A percentile compares a stretch with the other conserved stretches of the same genome.
These are phyloP conservation scores for Termitomyces sp. DNA, from an alignment of 768 basidiomycete species.

Conservation along the genomic window DNA sequence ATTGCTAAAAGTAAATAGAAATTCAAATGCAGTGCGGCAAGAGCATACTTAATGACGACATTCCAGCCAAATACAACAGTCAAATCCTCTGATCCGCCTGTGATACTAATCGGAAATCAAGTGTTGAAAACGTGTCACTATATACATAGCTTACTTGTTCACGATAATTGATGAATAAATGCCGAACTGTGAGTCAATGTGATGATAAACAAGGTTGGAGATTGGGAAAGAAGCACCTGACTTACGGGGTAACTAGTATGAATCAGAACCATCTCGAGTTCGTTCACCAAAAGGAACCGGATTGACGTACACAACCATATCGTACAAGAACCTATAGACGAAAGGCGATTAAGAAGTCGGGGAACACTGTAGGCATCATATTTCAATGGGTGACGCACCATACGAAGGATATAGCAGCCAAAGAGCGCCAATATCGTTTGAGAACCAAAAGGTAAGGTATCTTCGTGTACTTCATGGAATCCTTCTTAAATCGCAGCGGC, in stretches of 20 bases:
- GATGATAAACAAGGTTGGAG: background rate
- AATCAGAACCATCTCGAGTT: background rate
- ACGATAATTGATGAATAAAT: slow-evolving; percentile 78
- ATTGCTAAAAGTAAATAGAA: background rate
- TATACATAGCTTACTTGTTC: slow-evolving; percentile 40
- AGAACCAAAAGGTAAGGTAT: slow-evolving; percentile 78
- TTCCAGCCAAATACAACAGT: slow-evolving; percentile 77
- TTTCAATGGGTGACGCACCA: slow-evolving; percentile 45
- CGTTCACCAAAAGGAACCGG: background rate
- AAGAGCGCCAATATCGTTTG: slow-evolving; percentile 70
- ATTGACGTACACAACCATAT: slow-evolving; percentile 64
- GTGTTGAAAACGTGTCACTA: background rate
- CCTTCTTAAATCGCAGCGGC: slow-evolving; percentile 66
- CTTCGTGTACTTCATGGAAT: slow-evolving; percentile 70
- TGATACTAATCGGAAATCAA: slow-evolving; percentile 41
- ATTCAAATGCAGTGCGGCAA: background rate
- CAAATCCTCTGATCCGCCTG: slow-evolving; percentile 49
- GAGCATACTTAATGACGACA: slow-evolving; percentile 72
- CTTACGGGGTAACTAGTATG: slow-evolving; percentile 57
- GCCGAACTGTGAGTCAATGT: slow-evolving; percentile 49
- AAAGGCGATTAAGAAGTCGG: background rate
- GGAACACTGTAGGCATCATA: background rate
- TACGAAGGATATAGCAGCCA: slow-evolving; percentile 68
- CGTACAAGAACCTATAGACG: slow-evolving; percentile 61
- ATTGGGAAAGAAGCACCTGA: background rate